phyloP scores from a whole-genome alignment of 2,329 filamentous ascomycete species.

The Colletotrichum destructivum region DNA sequence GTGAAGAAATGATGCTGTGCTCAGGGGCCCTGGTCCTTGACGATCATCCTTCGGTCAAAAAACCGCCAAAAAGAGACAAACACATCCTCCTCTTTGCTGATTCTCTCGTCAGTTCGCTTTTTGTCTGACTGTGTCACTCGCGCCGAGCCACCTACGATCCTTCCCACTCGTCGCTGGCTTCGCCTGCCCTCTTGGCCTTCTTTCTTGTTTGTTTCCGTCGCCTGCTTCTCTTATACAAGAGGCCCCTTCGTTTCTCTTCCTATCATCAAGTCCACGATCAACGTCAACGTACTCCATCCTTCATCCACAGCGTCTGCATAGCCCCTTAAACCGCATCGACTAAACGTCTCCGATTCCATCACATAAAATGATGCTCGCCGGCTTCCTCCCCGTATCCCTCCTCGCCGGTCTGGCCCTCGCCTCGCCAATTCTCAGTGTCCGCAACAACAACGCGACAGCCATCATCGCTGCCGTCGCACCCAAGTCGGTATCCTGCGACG shows the following conservation, averaged over 20 bases:
- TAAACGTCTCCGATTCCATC: neutral
- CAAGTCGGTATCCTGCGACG: conserved; percentile 65
- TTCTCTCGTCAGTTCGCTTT: conserved; percentile 5
- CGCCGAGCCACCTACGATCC: conserved; percentile 23
- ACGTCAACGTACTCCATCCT: neutral
- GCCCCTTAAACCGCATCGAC: conserved; percentile 38
- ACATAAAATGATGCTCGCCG: conserved; percentile 49
- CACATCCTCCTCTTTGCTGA: conserved; percentile 11
- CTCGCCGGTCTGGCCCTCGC: conserved; percentile 47
- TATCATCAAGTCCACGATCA: conserved; percentile 18
- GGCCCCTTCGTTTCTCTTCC: conserved; percentile 12
- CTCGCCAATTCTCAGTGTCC: conserved; percentile 41
- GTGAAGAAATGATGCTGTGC: conserved; percentile 34
- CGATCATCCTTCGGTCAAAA: conserved; percentile 26
- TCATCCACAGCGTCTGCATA: conserved; percentile 36
- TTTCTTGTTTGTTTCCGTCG: conserved; percentile 4
- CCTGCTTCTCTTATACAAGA: conserved; percentile 7
- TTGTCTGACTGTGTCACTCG: conserved; percentile 36
- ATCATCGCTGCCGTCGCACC: conserved; percentile 72
- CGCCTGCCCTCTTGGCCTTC: conserved; percentile 20
- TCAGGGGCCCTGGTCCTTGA: conserved; percentile 28
- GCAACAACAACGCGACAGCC: conserved; percentile 48
- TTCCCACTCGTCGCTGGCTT: neutral
- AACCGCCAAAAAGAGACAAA: conserved; percentile 28
- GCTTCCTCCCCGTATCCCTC: conserved; percentile 47